Evolutionary conservation across 768 basidiomycete species (phyloP).

Genomic region (Neoboletus brunneissimus): DNA sequence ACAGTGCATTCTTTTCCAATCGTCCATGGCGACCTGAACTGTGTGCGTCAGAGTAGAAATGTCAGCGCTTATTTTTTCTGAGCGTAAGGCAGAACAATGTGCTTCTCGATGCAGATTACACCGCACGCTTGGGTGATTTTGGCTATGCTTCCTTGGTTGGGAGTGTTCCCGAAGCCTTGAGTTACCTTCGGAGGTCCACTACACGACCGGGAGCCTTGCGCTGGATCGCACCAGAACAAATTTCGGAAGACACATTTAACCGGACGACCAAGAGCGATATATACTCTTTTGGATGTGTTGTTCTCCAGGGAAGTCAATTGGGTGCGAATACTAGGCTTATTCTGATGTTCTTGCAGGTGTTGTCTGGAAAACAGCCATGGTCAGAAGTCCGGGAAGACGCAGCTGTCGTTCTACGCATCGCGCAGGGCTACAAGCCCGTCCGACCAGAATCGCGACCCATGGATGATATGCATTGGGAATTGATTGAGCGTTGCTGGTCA

Average conservation of each 20-base stretch:
- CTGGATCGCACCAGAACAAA: not conserved
- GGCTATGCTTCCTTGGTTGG: not conserved
- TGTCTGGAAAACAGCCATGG: not conserved
- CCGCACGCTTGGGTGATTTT: not conserved
- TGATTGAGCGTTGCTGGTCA: not conserved
- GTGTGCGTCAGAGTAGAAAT: not conserved
- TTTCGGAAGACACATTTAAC: not conserved
- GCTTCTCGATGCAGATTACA: not conserved
- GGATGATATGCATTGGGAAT: not conserved
- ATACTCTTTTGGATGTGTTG: not conserved
- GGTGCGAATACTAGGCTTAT: not conserved
- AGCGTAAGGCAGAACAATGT: not conserved
- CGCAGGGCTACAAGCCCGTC: not conserved
- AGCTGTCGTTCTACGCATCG: not conserved
- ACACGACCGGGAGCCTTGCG: not conserved
- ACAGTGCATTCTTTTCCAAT: not conserved
- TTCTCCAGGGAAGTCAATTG: not conserved
- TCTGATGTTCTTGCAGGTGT: not conserved
- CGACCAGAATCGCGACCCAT: not conserved
- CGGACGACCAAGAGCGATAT: not conserved
- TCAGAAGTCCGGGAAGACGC: not conserved
- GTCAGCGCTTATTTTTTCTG: not conserved
- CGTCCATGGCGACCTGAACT: not conserved
- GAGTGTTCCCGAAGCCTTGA: not conserved
- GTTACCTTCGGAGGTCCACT: not conserved